These are phyloP conservation scores for Phaffomyces opuntiae DNA, from an alignment of 805 yeast species.

Conservation along the genomic window DNA sequence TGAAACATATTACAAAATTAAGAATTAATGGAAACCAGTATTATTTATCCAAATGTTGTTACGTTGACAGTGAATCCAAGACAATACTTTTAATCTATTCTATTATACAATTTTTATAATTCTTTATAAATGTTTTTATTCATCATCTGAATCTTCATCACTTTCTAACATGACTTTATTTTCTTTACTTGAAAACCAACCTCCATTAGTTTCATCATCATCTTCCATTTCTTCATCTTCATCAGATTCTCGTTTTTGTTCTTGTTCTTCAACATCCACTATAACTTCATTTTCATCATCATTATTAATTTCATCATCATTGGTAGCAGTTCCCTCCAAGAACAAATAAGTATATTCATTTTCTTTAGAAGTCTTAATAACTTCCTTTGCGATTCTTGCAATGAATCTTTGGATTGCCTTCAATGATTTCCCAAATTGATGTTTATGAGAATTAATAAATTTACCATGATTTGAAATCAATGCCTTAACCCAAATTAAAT, in stretches of 20 bases:
- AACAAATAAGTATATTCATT: slow-evolving; percentile 51
- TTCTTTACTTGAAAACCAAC: slow-evolving; percentile 21
- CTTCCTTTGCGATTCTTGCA: slow-evolving; percentile 66
- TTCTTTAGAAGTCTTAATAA: slow-evolving; percentile 45
- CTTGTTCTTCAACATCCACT: slow-evolving; percentile 6
- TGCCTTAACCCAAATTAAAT: slow-evolving; percentile 71
- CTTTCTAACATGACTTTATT: slow-evolving; percentile 1
- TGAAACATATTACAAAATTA: too few species aligned
- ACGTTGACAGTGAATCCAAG: too few species aligned
- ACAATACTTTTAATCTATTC: too few species aligned
- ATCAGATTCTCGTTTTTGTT: slow-evolving; percentile 2
- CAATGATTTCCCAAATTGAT: slow-evolving; percentile 54
- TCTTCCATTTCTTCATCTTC: slow-evolving; percentile 9
- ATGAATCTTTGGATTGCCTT: slow-evolving; percentile 72
- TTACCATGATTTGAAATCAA: slow-evolving; percentile 70
- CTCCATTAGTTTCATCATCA: slow-evolving; percentile 19
- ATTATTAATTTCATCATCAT: slow-evolving; percentile 4
- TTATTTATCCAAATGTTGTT: too few species aligned
- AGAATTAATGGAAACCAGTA: too few species aligned
- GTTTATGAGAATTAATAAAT: slow-evolving; percentile 56
- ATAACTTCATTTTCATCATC: slow-evolving; percentile 7
- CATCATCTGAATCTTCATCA: slow-evolving; percentile 5
- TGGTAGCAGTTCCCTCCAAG: slow-evolving; percentile 26
- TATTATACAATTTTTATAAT: not conserved
- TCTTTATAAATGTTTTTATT: not conserved